Evolutionary conservation across 1,139 yeast species (phyloP).

Genomic region (Magnusiomyces sp.): DNA sequence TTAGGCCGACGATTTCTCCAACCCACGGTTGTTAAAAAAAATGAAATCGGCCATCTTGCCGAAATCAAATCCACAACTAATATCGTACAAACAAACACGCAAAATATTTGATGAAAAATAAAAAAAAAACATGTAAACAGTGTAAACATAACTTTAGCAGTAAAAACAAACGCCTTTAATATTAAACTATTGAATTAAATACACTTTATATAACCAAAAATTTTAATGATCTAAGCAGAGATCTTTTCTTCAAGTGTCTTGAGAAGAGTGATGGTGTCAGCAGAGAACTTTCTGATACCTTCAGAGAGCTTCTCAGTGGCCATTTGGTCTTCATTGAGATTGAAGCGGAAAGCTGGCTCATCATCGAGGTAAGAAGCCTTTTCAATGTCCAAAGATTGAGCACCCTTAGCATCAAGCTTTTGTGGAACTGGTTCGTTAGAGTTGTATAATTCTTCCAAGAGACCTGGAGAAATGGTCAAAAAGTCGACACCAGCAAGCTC

Average conservation of each 20-base stretch:
- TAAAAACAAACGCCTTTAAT: too few relatives aligned
- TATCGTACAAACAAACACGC: too few relatives aligned
- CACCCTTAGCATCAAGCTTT: conserved; percentile 60
- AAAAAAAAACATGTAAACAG: too few relatives aligned
- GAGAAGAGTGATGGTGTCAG: conserved; percentile 83
- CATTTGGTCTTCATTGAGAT: conserved; percentile 94
- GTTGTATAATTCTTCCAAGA: conserved; percentile 81
- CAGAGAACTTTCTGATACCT: conserved; percentile 96
- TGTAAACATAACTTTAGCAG: too few relatives aligned
- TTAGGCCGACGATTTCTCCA: too few relatives aligned
- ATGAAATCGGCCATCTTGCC: too few relatives aligned
- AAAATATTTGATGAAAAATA: too few relatives aligned
- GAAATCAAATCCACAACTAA: too few relatives aligned
- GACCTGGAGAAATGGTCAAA: conserved; percentile 90
- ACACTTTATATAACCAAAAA: too few relatives aligned
- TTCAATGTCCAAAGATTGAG: conserved; percentile 46
- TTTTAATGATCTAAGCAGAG: too few relatives aligned
- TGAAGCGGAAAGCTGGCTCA: conserved; percentile 86
- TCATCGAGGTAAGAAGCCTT: conserved; percentile 78
- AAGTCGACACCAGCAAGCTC: conserved; percentile 96
- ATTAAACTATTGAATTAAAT: conserved; percentile 7
- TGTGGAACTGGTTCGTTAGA: conserved; percentile 73
- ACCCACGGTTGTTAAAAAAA: too few relatives aligned
- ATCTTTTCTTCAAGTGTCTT: conserved; percentile 67
- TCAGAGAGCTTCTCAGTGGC: conserved; percentile 96